Conservation (phyloP, 225 moss, liverwort and hornwort genomes). For the Sphagnum contortum region DNA sequence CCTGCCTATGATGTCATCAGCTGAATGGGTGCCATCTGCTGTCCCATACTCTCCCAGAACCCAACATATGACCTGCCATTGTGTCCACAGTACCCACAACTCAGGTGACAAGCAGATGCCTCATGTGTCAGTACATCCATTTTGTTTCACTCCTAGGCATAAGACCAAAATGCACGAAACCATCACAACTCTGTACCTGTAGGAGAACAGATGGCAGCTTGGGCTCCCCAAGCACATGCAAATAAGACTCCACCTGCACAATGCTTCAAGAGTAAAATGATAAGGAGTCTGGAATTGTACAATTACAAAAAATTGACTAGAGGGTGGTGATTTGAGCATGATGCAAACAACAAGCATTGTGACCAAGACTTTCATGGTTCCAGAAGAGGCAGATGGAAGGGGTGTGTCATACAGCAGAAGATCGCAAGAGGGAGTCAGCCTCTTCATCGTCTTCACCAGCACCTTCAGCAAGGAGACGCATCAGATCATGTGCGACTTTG, state of each 20-base stretch:
- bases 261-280: too few relatives aligned
- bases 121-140: neutral
- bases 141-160: too few relatives aligned
- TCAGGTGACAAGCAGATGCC: neutral
- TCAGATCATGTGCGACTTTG: constrained; percentile 94
- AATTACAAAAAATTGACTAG: neutral
- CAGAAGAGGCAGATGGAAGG: too few relatives aligned
- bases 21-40: constrained; percentile 68
- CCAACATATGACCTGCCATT: constrained; percentile 87
- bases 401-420: constrained; percentile 62
- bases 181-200: constrained; percentile 34
- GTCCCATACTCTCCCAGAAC: constrained; percentile 93
- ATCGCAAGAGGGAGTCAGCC: constrained; percentile 88
- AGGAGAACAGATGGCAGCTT: constrained; percentile 80
- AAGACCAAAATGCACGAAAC: too few relatives aligned
- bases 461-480: constrained; percentile 96
- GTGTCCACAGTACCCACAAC: neutral
- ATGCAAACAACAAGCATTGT: too few relatives aligned
- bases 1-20: constrained; percentile 77
- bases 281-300: neutral
- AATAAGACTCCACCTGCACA: constrained; percentile 78
- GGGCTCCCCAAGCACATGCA: constrained; percentile 81
- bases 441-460: constrained; percentile 94
- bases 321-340: too few relatives aligned
- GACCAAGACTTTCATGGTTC: too few relatives aligned